Base-by-base conservation (phyloP, 2,329 filamentous ascomycete genomes). In the Alternaria tenuissima region DNA sequence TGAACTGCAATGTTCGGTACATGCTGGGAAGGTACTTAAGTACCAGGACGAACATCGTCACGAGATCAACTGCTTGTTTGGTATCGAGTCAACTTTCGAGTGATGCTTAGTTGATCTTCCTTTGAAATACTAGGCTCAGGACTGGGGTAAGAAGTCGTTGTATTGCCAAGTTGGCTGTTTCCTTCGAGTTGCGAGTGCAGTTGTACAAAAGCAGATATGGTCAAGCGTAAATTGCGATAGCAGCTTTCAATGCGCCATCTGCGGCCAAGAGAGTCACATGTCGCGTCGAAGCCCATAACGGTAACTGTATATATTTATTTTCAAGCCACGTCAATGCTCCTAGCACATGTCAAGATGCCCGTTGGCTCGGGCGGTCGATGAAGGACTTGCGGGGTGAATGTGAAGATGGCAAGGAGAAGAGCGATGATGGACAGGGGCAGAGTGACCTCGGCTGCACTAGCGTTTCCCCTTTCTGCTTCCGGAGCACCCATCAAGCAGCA, bases 361-460 rank as follows among this genome's bases (percentile, higher is more conserved):
- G 46, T 48, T 48, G 30, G 30, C 46, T 48, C 30, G 12, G 46
- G 32, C 44, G 30, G 30, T 48, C n/a, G 18, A 34, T 24, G 46
- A 36, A 38, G 46, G 46, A 36, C 9, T 49, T 26, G 46, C 32
- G 30, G 46, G 46, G 46, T 48, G 46, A 28, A 48, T 11, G 18
- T 26, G 28, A 24, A 44, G 18, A 42, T 43, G 41, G 28, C 28
- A 36, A 55, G n/a, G 41, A 32, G 34, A 24, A 39, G 24, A 36
- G 48, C 24, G 48, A 39, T 38, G 32, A 52, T 52, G 34, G n/a
- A 52, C 48, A 39, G 36, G 48, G 36, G 14, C 48, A 36, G 14
- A 16, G 22, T 42, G 28, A 36, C 51, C 54, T 63, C 54, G 62
- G 57, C 49, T 65, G 20, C 60, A 54, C 57, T 65, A 60, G 60